Evolutionary conservation across 352 stramenopile genomes (phyloP).

Genomic region (Phytophthora pseudosyringae): DNA sequence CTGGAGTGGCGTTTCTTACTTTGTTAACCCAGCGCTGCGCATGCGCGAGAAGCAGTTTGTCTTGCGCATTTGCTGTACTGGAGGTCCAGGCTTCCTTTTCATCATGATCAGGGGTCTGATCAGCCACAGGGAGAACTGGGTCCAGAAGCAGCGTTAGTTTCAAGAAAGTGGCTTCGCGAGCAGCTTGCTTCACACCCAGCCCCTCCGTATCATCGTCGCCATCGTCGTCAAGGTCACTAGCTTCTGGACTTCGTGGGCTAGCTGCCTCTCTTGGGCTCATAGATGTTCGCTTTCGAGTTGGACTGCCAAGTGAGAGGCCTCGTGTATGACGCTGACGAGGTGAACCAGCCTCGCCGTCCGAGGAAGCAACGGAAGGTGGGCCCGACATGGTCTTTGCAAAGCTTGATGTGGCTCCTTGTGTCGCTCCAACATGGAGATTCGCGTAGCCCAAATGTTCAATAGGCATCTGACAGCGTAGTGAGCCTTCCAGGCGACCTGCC

Average conservation of each 20-base stretch:
- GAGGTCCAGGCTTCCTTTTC: conserved; percentile 33
- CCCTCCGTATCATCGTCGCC: conserved; percentile 40
- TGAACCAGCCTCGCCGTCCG: conserved; percentile 20
- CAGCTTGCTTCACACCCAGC: conserved; percentile 43
- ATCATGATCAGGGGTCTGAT: conserved; percentile 1
- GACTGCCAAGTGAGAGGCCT: conserved; percentile 9
- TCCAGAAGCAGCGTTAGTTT: conserved; percentile 91
- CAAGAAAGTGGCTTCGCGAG: conserved; percentile 80
- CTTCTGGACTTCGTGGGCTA: conserved; percentile 10
- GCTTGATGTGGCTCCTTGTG: conserved; percentile 8
- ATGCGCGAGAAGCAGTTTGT: conserved; percentile 29
- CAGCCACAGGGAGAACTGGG: conserved; percentile 62
- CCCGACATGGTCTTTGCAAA: conserved; percentile 7
- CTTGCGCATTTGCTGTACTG: conserved; percentile 25
- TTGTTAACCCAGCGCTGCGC: conserved; percentile 31
- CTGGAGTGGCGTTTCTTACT: conserved; percentile 26
- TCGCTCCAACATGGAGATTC: conserved; percentile 39
- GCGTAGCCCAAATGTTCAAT: conserved; percentile 88
- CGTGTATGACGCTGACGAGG: conserved; percentile 21
- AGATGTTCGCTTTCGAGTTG: conserved; percentile 9
- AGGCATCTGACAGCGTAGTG: conserved; percentile 83
- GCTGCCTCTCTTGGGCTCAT: conserved; percentile 12
- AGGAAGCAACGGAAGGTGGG: conserved; percentile 19
- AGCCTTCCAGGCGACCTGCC: conserved; percentile 78
- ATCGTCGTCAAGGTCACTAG: conserved; percentile 31